Conservation (phyloP, 371 early-diverging fungal species). For the Zychaea mexicana region DNA sequence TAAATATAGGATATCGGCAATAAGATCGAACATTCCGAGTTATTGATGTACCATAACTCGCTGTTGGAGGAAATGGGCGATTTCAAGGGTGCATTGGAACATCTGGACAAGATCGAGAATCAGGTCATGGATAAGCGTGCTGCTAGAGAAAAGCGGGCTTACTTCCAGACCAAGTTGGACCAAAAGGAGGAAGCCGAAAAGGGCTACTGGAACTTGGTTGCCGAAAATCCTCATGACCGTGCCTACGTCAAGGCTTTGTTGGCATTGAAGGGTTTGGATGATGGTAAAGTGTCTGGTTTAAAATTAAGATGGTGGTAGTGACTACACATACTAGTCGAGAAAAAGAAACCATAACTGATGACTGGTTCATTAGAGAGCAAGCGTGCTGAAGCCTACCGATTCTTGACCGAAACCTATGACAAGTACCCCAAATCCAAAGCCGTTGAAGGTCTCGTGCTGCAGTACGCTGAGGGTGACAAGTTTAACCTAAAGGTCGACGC, state of each 20-base stretch:
- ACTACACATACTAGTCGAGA: not conserved
- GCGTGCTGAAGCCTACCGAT: constrained; percentile 16
- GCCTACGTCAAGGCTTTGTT: constrained; percentile 72
- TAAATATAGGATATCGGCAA: constrained; percentile 57
- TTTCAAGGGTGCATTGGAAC: constrained; percentile 70
- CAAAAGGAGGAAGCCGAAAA: constrained; percentile 74
- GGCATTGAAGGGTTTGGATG: constrained; percentile 42
- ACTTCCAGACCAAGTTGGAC: constrained; percentile 65
- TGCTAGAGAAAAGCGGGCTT: constrained; percentile 77
- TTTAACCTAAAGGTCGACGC: constrained; percentile 68
- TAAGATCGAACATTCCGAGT: constrained; percentile 77
- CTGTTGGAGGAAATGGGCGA: constrained; percentile 84
- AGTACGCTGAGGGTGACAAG: constrained; percentile 70
- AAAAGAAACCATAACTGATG: not conserved
- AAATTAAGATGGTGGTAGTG: not conserved
- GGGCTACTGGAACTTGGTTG: constrained; percentile 73
- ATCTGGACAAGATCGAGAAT: constrained; percentile 70
- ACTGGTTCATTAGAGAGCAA: constrained; percentile 14
- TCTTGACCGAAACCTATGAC: constrained; percentile 64
- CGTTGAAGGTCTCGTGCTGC: constrained; percentile 74
- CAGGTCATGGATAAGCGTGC: constrained; percentile 74
- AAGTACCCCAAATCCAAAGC: constrained; percentile 86
- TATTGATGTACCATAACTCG: constrained; percentile 75
- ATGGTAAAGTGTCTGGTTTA: constrained; percentile 24
- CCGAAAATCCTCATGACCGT: constrained; percentile 81